Evolutionary conservation across 331 rosid species (phyloP), one percentile per base, ranked within the genome.

Genomic region (Cydonia oblonga): DNA sequence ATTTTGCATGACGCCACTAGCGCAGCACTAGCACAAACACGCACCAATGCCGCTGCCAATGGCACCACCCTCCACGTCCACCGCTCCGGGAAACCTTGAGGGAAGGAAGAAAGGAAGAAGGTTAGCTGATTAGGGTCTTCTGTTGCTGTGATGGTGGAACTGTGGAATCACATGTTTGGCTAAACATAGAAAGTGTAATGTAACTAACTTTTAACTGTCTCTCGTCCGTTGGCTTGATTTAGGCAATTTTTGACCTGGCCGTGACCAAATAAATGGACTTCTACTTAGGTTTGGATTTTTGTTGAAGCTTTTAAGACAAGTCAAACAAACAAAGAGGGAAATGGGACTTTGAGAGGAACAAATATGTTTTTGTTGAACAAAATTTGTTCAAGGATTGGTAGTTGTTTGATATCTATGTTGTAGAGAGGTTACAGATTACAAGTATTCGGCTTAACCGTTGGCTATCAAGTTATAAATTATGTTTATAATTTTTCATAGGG

Each of bases 151-250:
- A 25, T 23, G 3, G 35, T 57, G 15, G 75, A 58, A 49, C 22
- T 35, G 54, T 16, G 65, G 33, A 62, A 16, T 64, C 64, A 68
- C 81, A 59, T 66, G 72, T 24, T 67, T 15, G 30, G 25, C 65
- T 44, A 11, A n/a, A 51, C 33, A 44, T 68, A 7, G 57, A 61
- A 58, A 82, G 76, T 78, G 54, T 73, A 73, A 74, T 72, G 64
- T 38, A 33, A 32, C 70, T 30, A 15, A 23, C 14, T 74, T 52
- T 38, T 15, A 40, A 74, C 38, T 2, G 42, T 57, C 38, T 76
- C 75, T 76, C 74, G 14, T 23, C 77, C 85, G n/a, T 69, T 60
- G 87, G 87, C 70, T 79, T 64, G 64, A 74, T 78, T 84, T 84
- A 80, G 86, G 19, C 28, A 68, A 49, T 15, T 28, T 64, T 79